Conservation (phyloP, 495 filamentous ascomycete species). For the Penicillium salamii region DNA sequence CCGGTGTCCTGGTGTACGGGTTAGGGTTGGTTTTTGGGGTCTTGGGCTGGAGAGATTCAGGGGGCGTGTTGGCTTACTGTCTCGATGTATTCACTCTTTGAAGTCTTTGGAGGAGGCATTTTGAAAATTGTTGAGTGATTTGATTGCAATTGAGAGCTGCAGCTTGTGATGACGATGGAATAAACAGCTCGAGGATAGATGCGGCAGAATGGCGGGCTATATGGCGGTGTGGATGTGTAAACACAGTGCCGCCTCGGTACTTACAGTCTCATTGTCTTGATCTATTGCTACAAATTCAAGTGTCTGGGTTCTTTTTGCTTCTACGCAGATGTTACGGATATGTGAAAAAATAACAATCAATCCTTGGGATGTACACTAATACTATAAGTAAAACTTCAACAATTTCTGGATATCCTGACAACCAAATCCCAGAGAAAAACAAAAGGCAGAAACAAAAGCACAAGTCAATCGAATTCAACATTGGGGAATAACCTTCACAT, state of each 20-base stretch:
- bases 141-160: background rate
- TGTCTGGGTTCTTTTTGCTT: too few species aligned
- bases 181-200: background rate
- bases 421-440: constrained; percentile 2
- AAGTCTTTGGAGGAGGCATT: constrained; percentile 69
- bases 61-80: constrained; percentile 57
- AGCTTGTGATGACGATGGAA: background rate
- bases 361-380: constrained; percentile 1
- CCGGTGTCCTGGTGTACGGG: constrained; percentile 71
- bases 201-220: background rate
- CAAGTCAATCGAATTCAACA: constrained; percentile 2
- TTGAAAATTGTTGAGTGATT: background rate
- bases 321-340: too few species aligned
- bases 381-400: constrained; percentile 1
- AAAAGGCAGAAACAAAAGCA: constrained; percentile 3
- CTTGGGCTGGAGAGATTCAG: background rate
- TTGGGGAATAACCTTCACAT: background rate
- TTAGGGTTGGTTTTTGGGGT: constrained; percentile 1
- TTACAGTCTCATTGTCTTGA: too few species aligned
- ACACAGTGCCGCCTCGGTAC: background rate
- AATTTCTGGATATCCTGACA: constrained; percentile 10
- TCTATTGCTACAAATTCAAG: too few species aligned
- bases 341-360: background rate
- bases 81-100: constrained; percentile 91
- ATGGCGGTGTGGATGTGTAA: background rate